These are phyloP conservation scores for Penicillium waksmanii DNA, from an alignment of 495 filamentous ascomycete genomes.

Conservation along the genomic window DNA sequence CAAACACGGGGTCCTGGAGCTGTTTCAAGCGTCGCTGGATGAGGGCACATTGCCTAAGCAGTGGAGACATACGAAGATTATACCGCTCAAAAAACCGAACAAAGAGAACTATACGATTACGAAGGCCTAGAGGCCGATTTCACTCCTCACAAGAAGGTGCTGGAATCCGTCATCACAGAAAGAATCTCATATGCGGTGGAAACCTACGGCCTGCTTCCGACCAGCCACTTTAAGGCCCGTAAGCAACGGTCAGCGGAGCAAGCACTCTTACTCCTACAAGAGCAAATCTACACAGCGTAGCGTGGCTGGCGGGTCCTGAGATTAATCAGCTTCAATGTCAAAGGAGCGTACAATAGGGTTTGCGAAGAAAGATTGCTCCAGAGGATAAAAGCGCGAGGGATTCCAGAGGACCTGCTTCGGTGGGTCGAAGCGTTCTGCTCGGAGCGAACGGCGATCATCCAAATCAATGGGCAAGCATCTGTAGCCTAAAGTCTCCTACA, in stretches of 20 bases:
- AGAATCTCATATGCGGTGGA: slow-evolving; percentile 32
- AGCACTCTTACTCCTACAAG: slow-evolving; percentile 30
- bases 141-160: slow-evolving; percentile 34
- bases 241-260: slow-evolving; percentile 20
- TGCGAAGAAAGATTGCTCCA: slow-evolving; percentile 35
- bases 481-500: slow-evolving; percentile 17
- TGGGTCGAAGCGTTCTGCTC: slow-evolving; percentile 40
- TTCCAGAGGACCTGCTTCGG: slow-evolving; percentile 31
- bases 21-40: slow-evolving; percentile 21
- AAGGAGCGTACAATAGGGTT: slow-evolving; percentile 47
- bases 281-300: slow-evolving; percentile 33
- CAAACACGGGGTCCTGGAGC: slow-evolving; percentile 27
- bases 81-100: slow-evolving; percentile 28
- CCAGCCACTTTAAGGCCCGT: slow-evolving; percentile 10
- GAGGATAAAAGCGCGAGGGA: slow-evolving; percentile 35
- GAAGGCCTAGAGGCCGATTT: slow-evolving; percentile 33
- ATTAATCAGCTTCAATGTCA: slow-evolving; percentile 45
- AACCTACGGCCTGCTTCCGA: too few species aligned
- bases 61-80: slow-evolving; percentile 23
- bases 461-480: slow-evolving; percentile 19
- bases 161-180: slow-evolving; percentile 33
- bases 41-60: slow-evolving; percentile 17
- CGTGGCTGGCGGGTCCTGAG: slow-evolving; percentile 23
- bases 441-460: slow-evolving; percentile 20
- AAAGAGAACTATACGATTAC: slow-evolving; percentile 29